Evolutionary conservation across 83 land plant species (phyloP), one percentile per base, ranked within the genome.

Genomic region (Picea mariana): DNA sequence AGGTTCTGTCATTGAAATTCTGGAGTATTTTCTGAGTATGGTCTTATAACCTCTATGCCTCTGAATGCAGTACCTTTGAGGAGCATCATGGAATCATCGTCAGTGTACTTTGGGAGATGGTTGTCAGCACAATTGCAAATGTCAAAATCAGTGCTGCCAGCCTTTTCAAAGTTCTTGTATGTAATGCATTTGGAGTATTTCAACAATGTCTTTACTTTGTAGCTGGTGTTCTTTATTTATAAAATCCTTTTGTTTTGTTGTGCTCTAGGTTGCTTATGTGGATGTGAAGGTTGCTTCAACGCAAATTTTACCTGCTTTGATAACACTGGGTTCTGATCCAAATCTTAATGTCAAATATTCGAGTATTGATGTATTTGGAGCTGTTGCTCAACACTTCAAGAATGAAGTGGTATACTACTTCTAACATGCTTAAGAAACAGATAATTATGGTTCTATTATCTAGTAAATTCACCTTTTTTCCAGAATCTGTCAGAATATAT

Each of bases 251-350:
- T 65, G 69, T 40, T 80, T 52, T 55, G 12, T 58, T 72, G 75
- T 72, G 52, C 59, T 77, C 17, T 90, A 97, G 99, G 95, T 95
- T 38, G 92, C 95, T 40, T 92, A 89, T 84, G 87, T 91, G 66
- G 93, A 95, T 73, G 83, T 84, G 58, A 95, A 97, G 86, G 83
- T 90, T 86, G 94, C 95, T 64, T 91, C 98, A 52, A 89, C 94
- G 38, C 94, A 95, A 76, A 87, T 97, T 77, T 64, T 97, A 82
- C 99, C 99, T 86, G 99, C 99, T 49, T 89, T 97, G 26, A 90
- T 97, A 21, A 97, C 99, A 65, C 89, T 97, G 27, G 99, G 97
- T 16, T 95, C 99, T 66, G 99, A 97, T 87, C 95, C 91, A 85
- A 97, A 97, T 83, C 79, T 95, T n/a, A 86, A 88, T 87, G 98